Evolutionary conservation across 2,329 filamentous ascomycete genomes (phyloP), one percentile per base, ranked within the genome.

Genomic region (Sporothrix pallida): DNA sequence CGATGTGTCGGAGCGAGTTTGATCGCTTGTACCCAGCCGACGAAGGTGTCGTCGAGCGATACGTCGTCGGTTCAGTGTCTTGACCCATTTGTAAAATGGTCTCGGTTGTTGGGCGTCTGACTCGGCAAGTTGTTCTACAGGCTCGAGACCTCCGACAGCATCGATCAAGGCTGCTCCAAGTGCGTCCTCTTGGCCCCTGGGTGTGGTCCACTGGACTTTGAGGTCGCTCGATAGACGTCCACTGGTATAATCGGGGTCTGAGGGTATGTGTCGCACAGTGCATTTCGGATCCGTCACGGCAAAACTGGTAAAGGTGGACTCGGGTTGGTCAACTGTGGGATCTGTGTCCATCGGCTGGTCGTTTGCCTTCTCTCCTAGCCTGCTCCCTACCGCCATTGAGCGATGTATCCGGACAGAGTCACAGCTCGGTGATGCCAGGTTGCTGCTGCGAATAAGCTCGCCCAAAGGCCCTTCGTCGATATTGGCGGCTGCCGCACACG

Each of bases 61-160:
- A 74, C 85, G 88, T 78, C 88, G 88, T 75, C 86, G 88, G 74
- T 91, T 88, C 23, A 95, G 82, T 4, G 87, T 91, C 76, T 85
- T 91, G 82, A 95, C 88, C 92, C 93, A 95, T 80, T 88, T 91
- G 63, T 88, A 87, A 78, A 95, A 94, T 2, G 90, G 89, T 8
- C 78, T 79, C 63, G 77, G 79, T n/a, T 74, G 70, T 63, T 73
- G 44, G 17, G 48, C 15, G 9, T 23, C 26, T 10, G 31, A 48
- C 17, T 15, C 10, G 31, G 31, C 4, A 20, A 8, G 4, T n/a
- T 23, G n/a, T 20, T 44, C 7, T 15, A 46, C 42, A 48, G 26
- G 42, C 8, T 12, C 5, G 20, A 46, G 52, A 9, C 37, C 31
- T 13, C 12, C 20, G 1, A 20, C n/a, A 10, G n/a, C 65, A 26